Evolutionary conservation across 495 filamentous ascomycete genomes (phyloP), one percentile per base, ranked within the genome.

Genomic region (Pyrenopolyporus hunteri): DNA sequence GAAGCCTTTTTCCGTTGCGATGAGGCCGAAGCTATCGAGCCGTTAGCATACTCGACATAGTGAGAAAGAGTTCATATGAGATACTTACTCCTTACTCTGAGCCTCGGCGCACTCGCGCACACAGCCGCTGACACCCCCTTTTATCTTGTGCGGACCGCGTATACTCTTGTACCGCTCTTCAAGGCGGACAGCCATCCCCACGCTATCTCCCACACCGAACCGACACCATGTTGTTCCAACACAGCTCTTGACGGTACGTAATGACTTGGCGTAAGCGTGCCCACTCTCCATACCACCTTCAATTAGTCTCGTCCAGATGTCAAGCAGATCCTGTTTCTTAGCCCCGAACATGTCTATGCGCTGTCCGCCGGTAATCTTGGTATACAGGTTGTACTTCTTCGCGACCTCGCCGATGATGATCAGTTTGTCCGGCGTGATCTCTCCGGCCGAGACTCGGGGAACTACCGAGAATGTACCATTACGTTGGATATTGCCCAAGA

Each of bases 131-230:
- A 98, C 92, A 45, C 89, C 93, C 5, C 88, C 91, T 74, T 98
- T 98, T 73, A 98, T 84, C 79, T 98, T 98, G 67, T 98, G 93
- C 8, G 93, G 93, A 14, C 82, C 80, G 1, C 93, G 86, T 63
- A 98, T 87, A 70, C 88, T 91, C 82, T 98, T 98, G 75, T 98
- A 98, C 40, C 93, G 85, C 75, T 97, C 89, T 71, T 98, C 93
- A 0, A 98, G 76, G 1, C 92, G 83, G 17, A 97, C 88, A 1
- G 93, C 93, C 89, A 98, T 93, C 19, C 93, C 93, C n/a, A 98
- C 93, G 75, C 89, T 94, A 76, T 98, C 93, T 32, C 91, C 91
- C 54, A 97, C 87, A 57, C 93, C 93, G 63, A 90, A 98, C 4
- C 93, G 81, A 66, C 93, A 98, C 93, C 93, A 98, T 1, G 91